Base-by-base conservation (phyloP, 768 basidiomycete species). In the Cystofilobasidium ferigula region DNA sequence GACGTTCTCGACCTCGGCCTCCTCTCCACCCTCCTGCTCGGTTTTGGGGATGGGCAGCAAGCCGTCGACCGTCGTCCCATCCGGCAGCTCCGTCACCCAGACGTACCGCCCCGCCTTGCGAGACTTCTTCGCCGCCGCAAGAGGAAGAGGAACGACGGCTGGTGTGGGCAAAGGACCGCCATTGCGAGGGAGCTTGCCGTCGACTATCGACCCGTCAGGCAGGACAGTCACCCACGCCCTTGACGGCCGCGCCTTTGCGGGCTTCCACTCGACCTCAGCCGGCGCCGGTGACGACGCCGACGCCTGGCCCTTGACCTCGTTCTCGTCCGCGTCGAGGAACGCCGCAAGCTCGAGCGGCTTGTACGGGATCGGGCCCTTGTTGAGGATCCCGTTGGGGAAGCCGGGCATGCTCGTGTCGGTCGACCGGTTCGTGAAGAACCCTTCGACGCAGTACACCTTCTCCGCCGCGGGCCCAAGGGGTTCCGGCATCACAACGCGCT, bases 21-120 rank as follows among this genome's bases (percentile, higher is more conserved):
- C 35, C 34, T 36, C 53, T 8, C 18, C 54, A 26, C 47, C 12
- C 38, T 43, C 35, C 12, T 28, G 8, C 24, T 35, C 24, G 8
- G 16, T 22, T 16, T 30, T 40, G 1, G 58, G 58, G 24, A 63
- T 22, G 6, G 54, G 54, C 22, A 63, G 54, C 56, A 43, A 32
- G 10, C 56, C 56, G 32, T 57, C 63, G 53, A 63, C 43, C 38
- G 43, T 40, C 54, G 38, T 57, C 22, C 63, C 62, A 26, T 63
- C 62, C 3, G 62, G 62, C n/a, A 63, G 35, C 35, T 54, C 40
- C 14, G 62, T 63, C 62, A 54, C 16, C 26, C 53, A 63, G n/a
- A 7, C 62, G 18, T 30, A 51, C 14, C 18, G 7, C n/a, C 38
- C 30, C 26, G 10, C 7, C 51, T 22, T 32, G 26, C 28, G 18